Conservation (phyloP, 2,329 filamentous ascomycete species). For the Nemania sp. region DNA sequence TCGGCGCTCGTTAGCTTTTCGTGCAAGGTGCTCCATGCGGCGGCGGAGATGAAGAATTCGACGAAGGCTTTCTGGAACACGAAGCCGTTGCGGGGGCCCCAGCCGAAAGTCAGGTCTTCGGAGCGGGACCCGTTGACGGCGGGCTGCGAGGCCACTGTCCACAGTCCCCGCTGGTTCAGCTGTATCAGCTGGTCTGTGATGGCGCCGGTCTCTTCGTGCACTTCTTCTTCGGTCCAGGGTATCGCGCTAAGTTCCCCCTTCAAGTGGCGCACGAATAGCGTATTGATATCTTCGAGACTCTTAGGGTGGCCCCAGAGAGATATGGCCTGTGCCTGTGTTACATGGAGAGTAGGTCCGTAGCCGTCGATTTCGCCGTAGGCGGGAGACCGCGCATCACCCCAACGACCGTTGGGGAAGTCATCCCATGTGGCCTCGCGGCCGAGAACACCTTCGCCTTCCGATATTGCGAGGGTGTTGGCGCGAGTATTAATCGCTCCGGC, state of each 20-base stretch:
- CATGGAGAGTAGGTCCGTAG: constrained; percentile 95
- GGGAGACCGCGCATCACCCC: constrained; percentile 89
- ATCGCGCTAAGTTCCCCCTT: constrained; percentile 78
- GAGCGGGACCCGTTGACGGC: constrained; percentile 86
- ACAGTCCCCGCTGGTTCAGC: constrained; percentile 85
- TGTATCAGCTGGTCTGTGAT: constrained; percentile 77
- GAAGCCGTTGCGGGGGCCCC: constrained; percentile 90
- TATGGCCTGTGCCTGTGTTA: constrained; percentile 82
- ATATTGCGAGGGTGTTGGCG: constrained; percentile 87
- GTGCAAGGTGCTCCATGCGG: constrained; percentile 72
- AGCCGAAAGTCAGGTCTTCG: constrained; percentile 80
- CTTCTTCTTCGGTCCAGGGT: constrained; percentile 91
- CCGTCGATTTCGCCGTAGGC: constrained; percentile 97
- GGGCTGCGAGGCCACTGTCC: constrained; percentile 94
- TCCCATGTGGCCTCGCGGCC: constrained; percentile 98
- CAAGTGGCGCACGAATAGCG: constrained; percentile 81
- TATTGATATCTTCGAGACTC: constrained; percentile 71
- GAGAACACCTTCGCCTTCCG: constrained; percentile 86
- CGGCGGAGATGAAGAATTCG: constrained; percentile 83
- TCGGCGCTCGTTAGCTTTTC: constrained; percentile 63
- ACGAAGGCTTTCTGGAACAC: constrained; percentile 99
- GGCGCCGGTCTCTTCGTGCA: constrained; percentile 79
- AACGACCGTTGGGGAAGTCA: constrained; percentile 94
- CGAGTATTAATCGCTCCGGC: constrained; percentile 74
- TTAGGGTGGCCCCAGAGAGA: constrained; percentile 83